Conservation (phyloP, 2,329 filamentous ascomycete genomes). For the Fusarium chaquense region DNA sequence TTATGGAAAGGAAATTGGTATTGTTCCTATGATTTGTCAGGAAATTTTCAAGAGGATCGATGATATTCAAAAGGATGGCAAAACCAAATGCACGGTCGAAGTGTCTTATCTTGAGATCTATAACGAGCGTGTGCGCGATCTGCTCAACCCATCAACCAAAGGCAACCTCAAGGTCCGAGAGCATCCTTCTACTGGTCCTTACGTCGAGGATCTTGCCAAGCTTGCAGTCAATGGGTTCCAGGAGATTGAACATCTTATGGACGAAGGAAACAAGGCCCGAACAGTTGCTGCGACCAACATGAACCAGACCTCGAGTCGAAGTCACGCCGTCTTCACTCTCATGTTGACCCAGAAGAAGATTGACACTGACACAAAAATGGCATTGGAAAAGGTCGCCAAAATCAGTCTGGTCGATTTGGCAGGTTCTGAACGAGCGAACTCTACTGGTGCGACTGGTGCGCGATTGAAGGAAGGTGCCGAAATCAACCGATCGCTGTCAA, state of each 20-base stretch:
- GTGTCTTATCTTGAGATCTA: slow-evolving; percentile 99
- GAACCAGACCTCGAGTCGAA: slow-evolving; percentile 99
- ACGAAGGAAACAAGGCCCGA: slow-evolving; percentile 98
- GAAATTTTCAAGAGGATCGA: slow-evolving; percentile 95
- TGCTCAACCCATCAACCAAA: slow-evolving; percentile 95
- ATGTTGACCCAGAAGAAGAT: slow-evolving; percentile 94
- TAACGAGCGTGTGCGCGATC: slow-evolving; percentile 95
- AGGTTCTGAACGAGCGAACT: slow-evolving; percentile 96
- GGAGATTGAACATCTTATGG: slow-evolving; percentile 98
- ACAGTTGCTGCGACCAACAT: slow-evolving; percentile 99
- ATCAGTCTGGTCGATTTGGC: slow-evolving; percentile 98
- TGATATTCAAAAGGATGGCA: slow-evolving; percentile 76
- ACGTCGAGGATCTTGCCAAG: slow-evolving; percentile 97
- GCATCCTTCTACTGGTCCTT: slow-evolving; percentile 96
- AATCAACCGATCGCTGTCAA: slow-evolving; percentile 97
- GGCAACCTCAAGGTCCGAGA: slow-evolving; percentile 97
- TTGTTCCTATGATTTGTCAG: slow-evolving; percentile 96
- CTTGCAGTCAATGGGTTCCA: slow-evolving; percentile 91
- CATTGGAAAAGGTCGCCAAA: slow-evolving; percentile 96
- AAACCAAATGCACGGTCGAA: slow-evolving; percentile 90
- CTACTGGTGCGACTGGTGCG: slow-evolving; percentile 94
- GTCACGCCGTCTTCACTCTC: slow-evolving; percentile 96
- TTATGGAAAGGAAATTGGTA: slow-evolving; percentile 93
- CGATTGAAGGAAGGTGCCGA: slow-evolving; percentile 97
- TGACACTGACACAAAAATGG: slow-evolving; percentile 94